Percentiles rank a stretch among this genome's conserved stretches.
Conservation (phyloP, 352 stramenopile species). For the Globisporangium carolinianum region DNA sequence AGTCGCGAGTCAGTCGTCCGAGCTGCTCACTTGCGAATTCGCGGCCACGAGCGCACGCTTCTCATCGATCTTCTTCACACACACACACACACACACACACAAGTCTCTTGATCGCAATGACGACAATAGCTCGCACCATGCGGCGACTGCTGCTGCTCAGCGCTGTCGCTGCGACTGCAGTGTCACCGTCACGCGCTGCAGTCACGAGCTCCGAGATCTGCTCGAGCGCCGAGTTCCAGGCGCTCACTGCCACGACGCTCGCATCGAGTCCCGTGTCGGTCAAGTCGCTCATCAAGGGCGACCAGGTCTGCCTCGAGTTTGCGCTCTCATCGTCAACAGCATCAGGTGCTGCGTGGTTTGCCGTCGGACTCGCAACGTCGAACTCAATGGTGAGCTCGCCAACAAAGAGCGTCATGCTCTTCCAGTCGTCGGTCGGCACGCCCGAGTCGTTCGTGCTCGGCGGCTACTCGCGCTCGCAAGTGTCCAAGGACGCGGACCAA, state of each 20-base stretch:
- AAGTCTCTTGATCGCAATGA: neutral
- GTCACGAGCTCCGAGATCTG: slow-evolving; percentile 40
- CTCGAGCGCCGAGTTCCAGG: slow-evolving; percentile 43
- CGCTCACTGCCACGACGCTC: slow-evolving; percentile 32
- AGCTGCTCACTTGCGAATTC: neutral
- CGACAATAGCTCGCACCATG: neutral
- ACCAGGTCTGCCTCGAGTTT: slow-evolving; percentile 66
- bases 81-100: neutral
- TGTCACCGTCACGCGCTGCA: neutral
- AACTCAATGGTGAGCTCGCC: slow-evolving; percentile 66
- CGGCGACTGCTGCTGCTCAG: neutral
- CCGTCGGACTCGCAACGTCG: slow-evolving; percentile 36
- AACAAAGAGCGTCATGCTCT: slow-evolving; percentile 65
- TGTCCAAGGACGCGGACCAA: slow-evolving; percentile 36
- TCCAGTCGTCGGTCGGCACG: slow-evolving; percentile 29
- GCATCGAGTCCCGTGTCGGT: slow-evolving; percentile 56
- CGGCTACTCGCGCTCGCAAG: slow-evolving; percentile 29
- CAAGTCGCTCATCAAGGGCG: slow-evolving; percentile 43
- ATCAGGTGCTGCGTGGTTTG: slow-evolving; percentile 46
- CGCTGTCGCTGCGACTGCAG: neutral
- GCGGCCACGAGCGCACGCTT: neutral
- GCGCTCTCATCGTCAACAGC: slow-evolving; percentile 27
- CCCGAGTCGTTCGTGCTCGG: slow-evolving; percentile 43
- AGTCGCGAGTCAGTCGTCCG: too few relatives aligned
- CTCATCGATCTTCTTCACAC: neutral